Base-by-base conservation (phyloP, 148 eudicot genomes). In the Diospyros lotus region DNA sequence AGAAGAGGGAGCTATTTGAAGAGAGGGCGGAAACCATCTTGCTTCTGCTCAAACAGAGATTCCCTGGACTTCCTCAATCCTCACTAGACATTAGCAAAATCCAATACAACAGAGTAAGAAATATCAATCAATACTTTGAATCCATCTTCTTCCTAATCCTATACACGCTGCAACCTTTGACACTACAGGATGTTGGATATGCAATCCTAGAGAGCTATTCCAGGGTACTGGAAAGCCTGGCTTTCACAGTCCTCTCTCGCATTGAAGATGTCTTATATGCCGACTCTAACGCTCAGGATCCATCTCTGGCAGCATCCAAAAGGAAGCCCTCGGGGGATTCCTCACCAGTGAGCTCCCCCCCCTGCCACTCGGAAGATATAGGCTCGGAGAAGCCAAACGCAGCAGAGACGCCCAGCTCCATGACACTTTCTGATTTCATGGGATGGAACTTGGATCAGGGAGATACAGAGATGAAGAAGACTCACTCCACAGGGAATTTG, bases 181-280 rank as follows among this genome's bases (percentile, higher is more conserved):
- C 74, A 64, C 28, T 64, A 38, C 78, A 94, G 98, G 98, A 94
- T 75, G 97, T 94, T 66, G 93, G 93, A 10, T 84, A 81, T 46
- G 88, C 88, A 15, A 64, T 89, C 64, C 78, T 89, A 12, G 93
- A 89, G 79, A 87, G 93, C 86, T 89, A 89, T 70, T 88, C 91
- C 61, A 76, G 91, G 60, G 84, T 86, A 64, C 76, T 88, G 43
- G 91, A 88, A 67, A 85, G 85, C 73, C 64, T 83, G 68, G 93
- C 93, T 8, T 72, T 73, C 69, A 86, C 82, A 5, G 86, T 89
- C 5, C 71, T 85, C 80, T 83, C 87, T 12, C 75, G 90, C 28
- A 83, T 89, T 45, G 93, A 89, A 51, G 88, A 89, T 45, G 90
- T 89, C 0, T 75, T 81, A 39, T 77, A 82, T 2, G 90, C 87